Base-by-base conservation (phyloP, 148 eudicot species). In the Cornus controversa region DNA sequence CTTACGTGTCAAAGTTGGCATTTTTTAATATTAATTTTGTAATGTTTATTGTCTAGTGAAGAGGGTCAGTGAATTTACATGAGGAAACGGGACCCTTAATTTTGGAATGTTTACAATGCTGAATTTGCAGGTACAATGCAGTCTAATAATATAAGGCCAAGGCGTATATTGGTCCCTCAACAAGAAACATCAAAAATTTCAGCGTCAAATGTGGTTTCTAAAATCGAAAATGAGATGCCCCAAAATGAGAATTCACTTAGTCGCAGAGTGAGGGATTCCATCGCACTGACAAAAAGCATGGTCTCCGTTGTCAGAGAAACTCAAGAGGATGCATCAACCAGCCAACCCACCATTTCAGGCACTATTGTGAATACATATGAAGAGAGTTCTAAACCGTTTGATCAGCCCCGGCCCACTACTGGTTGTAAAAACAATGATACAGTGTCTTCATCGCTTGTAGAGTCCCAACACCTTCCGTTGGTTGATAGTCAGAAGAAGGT, bases 401-500 rank as follows among this genome's bases (percentile, higher is more conserved):
- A 79, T 85, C 90, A 87, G 76, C 80, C 86, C 70, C 85, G 80
- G 67, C 77, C 76, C 4, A 26, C 65, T 7, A 73, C 73, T 72
- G 78, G 69, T 36, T 53, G 75, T 69, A 80, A 67, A 71, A 82
- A 63, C 78, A 86, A 74, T 18, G 78, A 85, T 73, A 72, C 82
- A 60, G 84, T 82, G 80, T 75, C 80, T 80, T 77, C 87, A 9
- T 74, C 74, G 27, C 69, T 24, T 40, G 72, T 62, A 47, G 85
- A 85, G 13, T 75, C 77, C 20, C 87, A 90, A 69, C 82, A 75
- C 76, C 82, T 73, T 74, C 86, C 82, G 14, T 40, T 79, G 57
- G 83, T 72, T 47, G 92, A 87, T 75, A 77, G 86, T 64, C 89
- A 84, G 15, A 93, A 89, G 90, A 95, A 91, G 80, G 94, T 95